These are phyloP conservation scores for Eimeria mitis DNA, from an alignment of 169 alveolate genomes.

Conservation along the genomic window DNA sequence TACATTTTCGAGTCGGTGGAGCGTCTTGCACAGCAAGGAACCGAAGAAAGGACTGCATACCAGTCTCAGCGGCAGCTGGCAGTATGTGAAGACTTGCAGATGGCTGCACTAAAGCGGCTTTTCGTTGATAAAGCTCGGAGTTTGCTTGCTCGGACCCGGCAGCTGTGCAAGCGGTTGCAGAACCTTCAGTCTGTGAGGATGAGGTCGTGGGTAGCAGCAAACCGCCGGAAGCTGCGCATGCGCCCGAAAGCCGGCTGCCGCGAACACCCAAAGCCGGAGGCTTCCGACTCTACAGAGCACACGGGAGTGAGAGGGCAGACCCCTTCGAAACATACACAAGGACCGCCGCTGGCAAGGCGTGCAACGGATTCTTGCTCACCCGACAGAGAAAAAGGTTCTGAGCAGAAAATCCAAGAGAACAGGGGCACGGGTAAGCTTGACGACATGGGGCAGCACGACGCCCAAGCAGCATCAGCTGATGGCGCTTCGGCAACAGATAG, in stretches of 20 bases:
- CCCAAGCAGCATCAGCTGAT: constrained; percentile 5
- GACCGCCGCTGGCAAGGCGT: constrained; percentile 6
- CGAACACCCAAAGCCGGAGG: constrained; percentile 17
- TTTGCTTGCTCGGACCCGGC: constrained; percentile 63
- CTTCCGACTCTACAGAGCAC: not conserved
- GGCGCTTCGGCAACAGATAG: not conserved
- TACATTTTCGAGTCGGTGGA: constrained; percentile 42
- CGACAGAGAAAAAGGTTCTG: constrained; percentile 1
- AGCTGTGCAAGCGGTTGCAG: constrained; percentile 48
- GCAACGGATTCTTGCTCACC: constrained; percentile 10
- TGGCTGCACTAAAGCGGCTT: constrained; percentile 73
- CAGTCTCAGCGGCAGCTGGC: constrained; percentile 72
- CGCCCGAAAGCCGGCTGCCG: constrained; percentile 26
- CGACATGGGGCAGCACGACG: not conserved
- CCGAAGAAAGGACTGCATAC: constrained; percentile 21
- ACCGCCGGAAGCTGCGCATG: constrained; percentile 52
- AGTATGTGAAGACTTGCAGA: constrained; percentile 65
- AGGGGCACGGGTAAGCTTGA: not conserved
- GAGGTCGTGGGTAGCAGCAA: constrained; percentile 53
- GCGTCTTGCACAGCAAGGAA: constrained; percentile 36
- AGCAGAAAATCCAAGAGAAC: not conserved
- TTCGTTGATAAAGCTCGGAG: constrained; percentile 63
- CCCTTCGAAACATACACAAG: not conserved
- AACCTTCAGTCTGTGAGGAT: constrained; percentile 3
- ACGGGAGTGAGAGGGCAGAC: not conserved